These are phyloP conservation scores for Leishmania amazonensis DNA, from an alignment of 208 protist genomes.

Conservation along the genomic window DNA sequence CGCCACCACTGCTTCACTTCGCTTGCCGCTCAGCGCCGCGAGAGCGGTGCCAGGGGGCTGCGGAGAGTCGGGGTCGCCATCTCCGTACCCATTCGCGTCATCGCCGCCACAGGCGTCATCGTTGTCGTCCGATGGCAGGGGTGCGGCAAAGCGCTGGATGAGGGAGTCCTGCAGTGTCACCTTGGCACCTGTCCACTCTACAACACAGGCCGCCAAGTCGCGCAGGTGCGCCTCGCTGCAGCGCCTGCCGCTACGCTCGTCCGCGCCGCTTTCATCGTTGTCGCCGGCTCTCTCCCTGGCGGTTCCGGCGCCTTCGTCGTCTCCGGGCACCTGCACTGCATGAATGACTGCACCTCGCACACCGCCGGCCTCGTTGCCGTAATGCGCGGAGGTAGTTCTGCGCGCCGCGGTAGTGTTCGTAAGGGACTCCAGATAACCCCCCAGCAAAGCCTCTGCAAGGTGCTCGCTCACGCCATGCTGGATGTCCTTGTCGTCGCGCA, in stretches of 20 bases:
- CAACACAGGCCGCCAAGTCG: slow-evolving; percentile 13
- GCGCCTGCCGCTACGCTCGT: slow-evolving; percentile 6
- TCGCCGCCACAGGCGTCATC: neutral
- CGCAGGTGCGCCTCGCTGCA: slow-evolving; percentile 14
- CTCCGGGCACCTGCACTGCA: neutral
- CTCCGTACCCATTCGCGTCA: neutral
- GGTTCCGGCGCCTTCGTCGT: neutral
- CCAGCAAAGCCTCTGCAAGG: slow-evolving; percentile 7
- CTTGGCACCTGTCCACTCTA: slow-evolving; percentile 22
- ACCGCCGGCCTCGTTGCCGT: neutral
- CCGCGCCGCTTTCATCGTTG: neutral
- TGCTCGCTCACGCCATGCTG: slow-evolving; percentile 37
- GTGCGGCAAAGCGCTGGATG: slow-evolving; percentile 18
- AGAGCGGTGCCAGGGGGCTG: neutral
- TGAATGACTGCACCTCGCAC: neutral
- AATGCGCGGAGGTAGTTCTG: neutral
- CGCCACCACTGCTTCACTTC: slow-evolving; percentile 9
- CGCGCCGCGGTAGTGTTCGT: neutral
- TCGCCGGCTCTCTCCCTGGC: neutral
- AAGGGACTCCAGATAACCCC: slow-evolving; percentile 14
- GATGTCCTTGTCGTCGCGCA: slow-evolving; percentile 49
- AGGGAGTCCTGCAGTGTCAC: slow-evolving; percentile 25
- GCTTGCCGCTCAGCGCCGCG: neutral
- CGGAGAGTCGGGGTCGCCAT: neutral
- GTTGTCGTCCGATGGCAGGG: neutral